These are phyloP conservation scores for Rubroboletus satanas DNA, from an alignment of 768 basidiomycete species.

Conservation along the genomic window DNA sequence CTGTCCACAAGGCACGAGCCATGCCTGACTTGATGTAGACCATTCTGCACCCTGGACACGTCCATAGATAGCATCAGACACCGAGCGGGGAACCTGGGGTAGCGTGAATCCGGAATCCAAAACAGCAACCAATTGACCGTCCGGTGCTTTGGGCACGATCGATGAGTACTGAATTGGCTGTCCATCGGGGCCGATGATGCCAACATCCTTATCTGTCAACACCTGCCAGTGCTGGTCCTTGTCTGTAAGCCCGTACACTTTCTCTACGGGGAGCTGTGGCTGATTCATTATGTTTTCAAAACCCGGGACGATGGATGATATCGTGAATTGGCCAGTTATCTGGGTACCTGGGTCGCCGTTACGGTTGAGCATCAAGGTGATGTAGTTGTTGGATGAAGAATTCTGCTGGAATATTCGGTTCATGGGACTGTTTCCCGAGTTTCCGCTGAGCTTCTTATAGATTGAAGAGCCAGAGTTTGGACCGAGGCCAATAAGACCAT, in stretches of 20 bases:
- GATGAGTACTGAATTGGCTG: conserved; percentile 55
- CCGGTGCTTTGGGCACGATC: conserved; percentile 64
- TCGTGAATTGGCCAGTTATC: conserved; percentile 60
- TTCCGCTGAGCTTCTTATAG: conserved; percentile 47
- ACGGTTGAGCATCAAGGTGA: conserved; percentile 66
- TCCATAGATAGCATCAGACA: conserved; percentile 79
- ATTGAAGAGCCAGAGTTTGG: conserved; percentile 69
- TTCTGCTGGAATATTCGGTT: conserved; percentile 63
- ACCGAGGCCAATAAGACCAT: conserved; percentile 76
- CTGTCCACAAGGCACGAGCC: conserved; percentile 75
- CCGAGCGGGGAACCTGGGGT: conserved; percentile 68
- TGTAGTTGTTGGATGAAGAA: conserved; percentile 53
- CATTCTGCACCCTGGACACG: conserved; percentile 71
- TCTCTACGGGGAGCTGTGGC: conserved; percentile 64
- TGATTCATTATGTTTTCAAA: conserved; percentile 58
- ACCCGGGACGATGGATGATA: conserved; percentile 60
- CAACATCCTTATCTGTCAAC: conserved; percentile 57
- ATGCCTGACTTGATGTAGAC: conserved; percentile 50
- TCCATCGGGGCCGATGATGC: conserved; percentile 77
- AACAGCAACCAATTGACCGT: conserved; percentile 63
- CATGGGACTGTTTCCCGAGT: conserved; percentile 54
- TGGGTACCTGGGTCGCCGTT: conserved; percentile 47
- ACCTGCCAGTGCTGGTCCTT: conserved; percentile 82
- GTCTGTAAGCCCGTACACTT: conserved; percentile 54
- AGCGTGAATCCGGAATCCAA: conserved; percentile 72